Percentiles rank a stretch among this genome's conserved stretches.
These are phyloP conservation scores for Septoria petroselini DNA, from an alignment of 2,329 filamentous ascomycete genomes.

Conservation along the genomic window DNA sequence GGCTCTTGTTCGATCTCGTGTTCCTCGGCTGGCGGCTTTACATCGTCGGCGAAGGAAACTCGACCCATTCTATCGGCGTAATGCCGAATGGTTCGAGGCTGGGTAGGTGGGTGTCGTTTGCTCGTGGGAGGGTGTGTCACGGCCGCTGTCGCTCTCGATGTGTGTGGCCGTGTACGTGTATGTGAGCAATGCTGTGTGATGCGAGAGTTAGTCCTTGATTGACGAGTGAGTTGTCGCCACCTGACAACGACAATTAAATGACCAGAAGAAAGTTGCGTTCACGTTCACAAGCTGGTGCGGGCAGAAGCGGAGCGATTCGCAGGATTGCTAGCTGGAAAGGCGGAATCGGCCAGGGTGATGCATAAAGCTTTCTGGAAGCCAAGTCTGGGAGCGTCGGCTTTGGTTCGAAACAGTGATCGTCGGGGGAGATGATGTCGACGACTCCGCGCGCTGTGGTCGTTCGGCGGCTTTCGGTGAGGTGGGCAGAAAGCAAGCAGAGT, in stretches of 20 bases:
- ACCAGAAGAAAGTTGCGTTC: conserved; percentile 11
- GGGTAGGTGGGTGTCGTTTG: conserved; percentile 6
- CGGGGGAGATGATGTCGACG: conserved; percentile 21
- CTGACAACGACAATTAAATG: too few relatives aligned
- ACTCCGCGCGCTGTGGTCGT: conserved; percentile 6
- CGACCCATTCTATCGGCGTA: conserved; percentile 54
- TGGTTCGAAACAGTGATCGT: conserved; percentile 21
- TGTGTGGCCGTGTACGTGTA: not conserved
- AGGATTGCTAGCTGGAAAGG: not conserved
- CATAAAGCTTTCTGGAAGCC: conserved; percentile 14
- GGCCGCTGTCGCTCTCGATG: not conserved
- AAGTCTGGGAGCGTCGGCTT: conserved; percentile 12
- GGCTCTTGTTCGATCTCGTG: conserved; percentile 53
- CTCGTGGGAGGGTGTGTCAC: not conserved
- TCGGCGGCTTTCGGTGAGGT: conserved; percentile 9
- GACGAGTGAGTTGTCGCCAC: conserved; percentile 10
- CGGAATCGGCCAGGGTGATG: conserved; percentile 11
- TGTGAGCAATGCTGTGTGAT: conserved; percentile 10
- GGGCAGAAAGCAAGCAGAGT: conserved; percentile 16
- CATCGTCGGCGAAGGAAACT: conserved; percentile 53
- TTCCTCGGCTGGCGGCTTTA: conserved; percentile 45
- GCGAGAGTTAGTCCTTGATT: conserved; percentile 3
- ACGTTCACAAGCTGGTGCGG: conserved; percentile 4
- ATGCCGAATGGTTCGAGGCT: conserved; percentile 43
- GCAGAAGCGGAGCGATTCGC: conserved; percentile 10